A percentile compares a stretch with the other conserved stretches of the same genome.
Evolutionary conservation across 768 basidiomycete genomes (phyloP).

Genomic region (Royoungia palumana): DNA sequence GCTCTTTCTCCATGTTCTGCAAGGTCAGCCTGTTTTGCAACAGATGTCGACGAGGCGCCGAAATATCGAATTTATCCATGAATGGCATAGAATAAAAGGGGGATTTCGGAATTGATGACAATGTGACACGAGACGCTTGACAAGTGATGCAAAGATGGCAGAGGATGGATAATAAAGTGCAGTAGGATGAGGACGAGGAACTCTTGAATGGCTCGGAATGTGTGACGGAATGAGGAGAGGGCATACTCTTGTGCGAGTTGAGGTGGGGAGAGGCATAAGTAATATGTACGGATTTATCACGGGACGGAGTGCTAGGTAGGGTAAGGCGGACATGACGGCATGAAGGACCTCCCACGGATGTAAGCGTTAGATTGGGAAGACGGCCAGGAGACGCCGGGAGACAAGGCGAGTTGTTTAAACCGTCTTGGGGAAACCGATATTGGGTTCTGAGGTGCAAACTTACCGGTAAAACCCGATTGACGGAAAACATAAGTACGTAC

Average conservation of each 20-base stretch:
- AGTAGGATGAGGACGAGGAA: conserved; percentile 33
- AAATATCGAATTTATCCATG: conserved; percentile 46
- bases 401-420: not conserved
- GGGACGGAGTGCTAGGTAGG: conserved; percentile 28
- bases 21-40: conserved; percentile 22
- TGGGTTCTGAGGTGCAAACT: conserved; percentile 5
- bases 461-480: conserved; percentile 15
- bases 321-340: conserved; percentile 31
- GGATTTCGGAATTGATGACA: conserved; percentile 24
- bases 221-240: conserved; percentile 28
- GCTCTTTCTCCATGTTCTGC: conserved; percentile 41
- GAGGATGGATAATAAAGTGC: conserved; percentile 35
- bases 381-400: conserved; percentile 20
- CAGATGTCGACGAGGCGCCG: conserved; percentile 40
- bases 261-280: conserved; percentile 15
- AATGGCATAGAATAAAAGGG: conserved; percentile 41
- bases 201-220: conserved; percentile 36
- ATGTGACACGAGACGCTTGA: conserved; percentile 28
- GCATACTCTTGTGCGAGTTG: conserved; percentile 28
- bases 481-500: conserved; percentile 13
- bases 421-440: not conserved
- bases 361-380: conserved; percentile 12
- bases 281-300: conserved; percentile 26
- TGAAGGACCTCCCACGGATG: conserved; percentile 26
- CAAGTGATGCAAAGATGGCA: conserved; percentile 33